A percentile compares a stretch with the other conserved stretches of the same genome.
Conservation (phyloP, 2,329 filamentous ascomycete genomes). For the Fusarium nisikadoi region DNA sequence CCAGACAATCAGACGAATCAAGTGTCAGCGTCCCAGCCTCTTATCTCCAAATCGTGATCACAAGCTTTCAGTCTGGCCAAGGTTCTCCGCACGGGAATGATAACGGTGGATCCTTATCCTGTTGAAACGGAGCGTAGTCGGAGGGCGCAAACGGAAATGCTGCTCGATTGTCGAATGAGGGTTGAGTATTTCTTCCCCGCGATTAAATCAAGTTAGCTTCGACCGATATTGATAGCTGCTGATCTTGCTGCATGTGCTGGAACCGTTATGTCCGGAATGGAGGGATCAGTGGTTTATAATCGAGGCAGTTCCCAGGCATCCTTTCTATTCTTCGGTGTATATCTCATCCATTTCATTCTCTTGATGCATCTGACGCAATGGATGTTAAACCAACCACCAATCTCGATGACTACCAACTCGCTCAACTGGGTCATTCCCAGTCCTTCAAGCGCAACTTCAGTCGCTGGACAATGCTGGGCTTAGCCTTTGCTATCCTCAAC, state of each 20-base stretch:
- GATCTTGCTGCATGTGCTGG: neutral
- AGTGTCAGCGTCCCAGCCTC: neutral
- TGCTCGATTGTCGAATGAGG: neutral
- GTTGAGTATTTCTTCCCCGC: neutral
- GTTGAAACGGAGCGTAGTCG: neutral
- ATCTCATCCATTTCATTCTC: neutral
- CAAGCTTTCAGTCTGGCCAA: neutral
- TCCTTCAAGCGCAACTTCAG: constrained; percentile 35
- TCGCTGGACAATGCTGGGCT: constrained; percentile 52
- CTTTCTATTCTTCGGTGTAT: neutral
- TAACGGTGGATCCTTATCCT: constrained; percentile 3
- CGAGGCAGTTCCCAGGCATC: neutral
- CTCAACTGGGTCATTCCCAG: constrained; percentile 35
- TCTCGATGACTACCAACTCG: constrained; percentile 33
- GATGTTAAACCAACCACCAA: constrained; percentile 17
- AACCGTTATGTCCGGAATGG: neutral
- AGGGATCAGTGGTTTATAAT: neutral
- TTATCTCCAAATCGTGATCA: constrained; percentile 1
- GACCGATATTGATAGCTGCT: neutral
- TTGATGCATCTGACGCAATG: neutral
- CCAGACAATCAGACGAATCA: neutral
- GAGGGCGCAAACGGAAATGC: neutral
- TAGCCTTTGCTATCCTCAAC: constrained; percentile 60
- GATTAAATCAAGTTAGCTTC: neutral
- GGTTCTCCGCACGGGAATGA: neutral